Percentiles rank a stretch among this genome's conserved stretches.
These are phyloP conservation scores for Pestalotiopsis sp. DNA, from an alignment of 2,329 filamentous ascomycete genomes.

Conservation along the genomic window DNA sequence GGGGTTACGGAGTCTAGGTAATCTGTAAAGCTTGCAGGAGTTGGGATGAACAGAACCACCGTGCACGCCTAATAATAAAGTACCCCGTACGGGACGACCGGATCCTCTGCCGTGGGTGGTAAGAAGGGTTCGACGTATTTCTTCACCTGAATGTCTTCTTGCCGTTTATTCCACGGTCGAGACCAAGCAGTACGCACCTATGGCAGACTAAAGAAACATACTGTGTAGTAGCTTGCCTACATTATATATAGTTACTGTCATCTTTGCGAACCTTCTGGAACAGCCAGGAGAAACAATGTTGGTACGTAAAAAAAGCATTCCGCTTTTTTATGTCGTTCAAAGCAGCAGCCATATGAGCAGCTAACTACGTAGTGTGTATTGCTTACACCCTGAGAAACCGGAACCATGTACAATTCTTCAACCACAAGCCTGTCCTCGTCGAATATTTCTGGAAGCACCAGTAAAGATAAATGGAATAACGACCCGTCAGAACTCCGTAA, in stretches of 20 bases:
- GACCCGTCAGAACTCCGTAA: not conserved
- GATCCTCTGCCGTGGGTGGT: not conserved
- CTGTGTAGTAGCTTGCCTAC: not conserved
- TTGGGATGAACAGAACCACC: not conserved
- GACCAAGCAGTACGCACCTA: not conserved
- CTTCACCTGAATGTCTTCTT: not conserved
- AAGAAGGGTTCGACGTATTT: not conserved
- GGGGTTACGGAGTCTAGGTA: not conserved
- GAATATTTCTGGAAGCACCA: not conserved
- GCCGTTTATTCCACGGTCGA: not conserved
- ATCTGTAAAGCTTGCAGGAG: not conserved
- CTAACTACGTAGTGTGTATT: not conserved
- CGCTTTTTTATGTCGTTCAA: not conserved
- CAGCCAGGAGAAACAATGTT: not conserved
- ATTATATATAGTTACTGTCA: not conserved
- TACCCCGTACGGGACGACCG: not conserved
- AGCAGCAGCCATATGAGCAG: not conserved
- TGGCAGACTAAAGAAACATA: not conserved
- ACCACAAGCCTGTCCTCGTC: not conserved
- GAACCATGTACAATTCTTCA: not conserved
- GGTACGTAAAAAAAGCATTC: not conserved
- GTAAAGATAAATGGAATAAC: not conserved
- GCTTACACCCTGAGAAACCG: not conserved
- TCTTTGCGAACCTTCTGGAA: not conserved
- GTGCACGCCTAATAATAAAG: not conserved